These are phyloP conservation scores for Phytopythium delawarense DNA, from an alignment of 352 stramenopile species.

Conservation along the genomic window DNA sequence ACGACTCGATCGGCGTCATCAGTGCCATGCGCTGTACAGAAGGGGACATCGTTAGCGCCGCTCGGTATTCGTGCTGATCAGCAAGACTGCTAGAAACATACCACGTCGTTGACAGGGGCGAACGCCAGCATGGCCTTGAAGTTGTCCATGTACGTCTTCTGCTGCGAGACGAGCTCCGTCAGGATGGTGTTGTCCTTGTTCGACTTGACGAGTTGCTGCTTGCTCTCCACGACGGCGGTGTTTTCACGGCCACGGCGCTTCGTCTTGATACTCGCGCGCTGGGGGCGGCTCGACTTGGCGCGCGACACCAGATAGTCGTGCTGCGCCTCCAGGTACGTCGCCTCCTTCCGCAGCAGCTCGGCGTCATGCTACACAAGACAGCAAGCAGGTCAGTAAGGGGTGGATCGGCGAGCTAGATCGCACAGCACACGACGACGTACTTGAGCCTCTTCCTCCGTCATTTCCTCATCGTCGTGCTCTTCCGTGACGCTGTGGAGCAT, in stretches of 20 bases:
- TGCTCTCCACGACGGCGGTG: slow-evolving; percentile 18
- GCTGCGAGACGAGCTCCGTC: slow-evolving; percentile 54
- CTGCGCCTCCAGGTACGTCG: slow-evolving; percentile 66
- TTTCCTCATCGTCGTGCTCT: slow-evolving; percentile 22
- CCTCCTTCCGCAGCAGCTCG: slow-evolving; percentile 62
- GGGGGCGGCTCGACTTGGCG: slow-evolving; percentile 33
- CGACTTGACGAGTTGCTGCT: slow-evolving; percentile 36
- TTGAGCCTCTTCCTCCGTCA: slow-evolving; percentile 22
- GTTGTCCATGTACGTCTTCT: slow-evolving; percentile 73
- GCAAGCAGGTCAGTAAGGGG: not conserved
- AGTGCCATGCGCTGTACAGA: slow-evolving; percentile 50
- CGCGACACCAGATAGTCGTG: slow-evolving; percentile 58
- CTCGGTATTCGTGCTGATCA: not conserved
- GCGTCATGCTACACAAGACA: slow-evolving; percentile 31
- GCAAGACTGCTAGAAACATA: slow-evolving; percentile 14
- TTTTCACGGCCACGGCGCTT: slow-evolving; percentile 33
- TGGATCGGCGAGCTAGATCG: no score
- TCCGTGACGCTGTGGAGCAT: slow-evolving; percentile 15
- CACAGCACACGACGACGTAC: not conserved
- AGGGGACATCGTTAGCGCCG: not conserved
- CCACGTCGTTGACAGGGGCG: slow-evolving; percentile 68
- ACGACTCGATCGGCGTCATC: slow-evolving; percentile 80
- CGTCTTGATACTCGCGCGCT: slow-evolving; percentile 42
- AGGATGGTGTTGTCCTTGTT: slow-evolving; percentile 47
- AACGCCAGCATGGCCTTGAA: slow-evolving; percentile 77